Evolutionary conservation across 345 rosid species (phyloP), one percentile per base, ranked within the genome.

Genomic region (Raphanus raphanistrum): DNA sequence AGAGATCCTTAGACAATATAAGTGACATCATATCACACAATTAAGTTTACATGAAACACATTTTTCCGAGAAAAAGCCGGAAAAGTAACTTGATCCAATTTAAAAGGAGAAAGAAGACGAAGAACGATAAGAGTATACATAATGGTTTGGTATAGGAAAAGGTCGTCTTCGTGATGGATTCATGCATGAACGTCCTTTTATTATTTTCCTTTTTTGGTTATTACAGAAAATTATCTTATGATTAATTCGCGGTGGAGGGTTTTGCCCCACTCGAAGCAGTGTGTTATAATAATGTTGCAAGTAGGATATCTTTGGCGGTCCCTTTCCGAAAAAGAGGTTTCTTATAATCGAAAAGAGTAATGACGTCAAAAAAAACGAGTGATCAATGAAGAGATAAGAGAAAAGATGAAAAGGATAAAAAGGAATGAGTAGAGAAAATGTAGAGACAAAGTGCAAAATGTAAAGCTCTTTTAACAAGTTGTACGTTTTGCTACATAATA

Each of bases 221-320:
- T 58, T 67, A 26, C 60, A 45, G 68, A 71, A 71, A 4, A 71
- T 7, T 33, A 43, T 1, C 31, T 2, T 58, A 16, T 21, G 63
- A 63, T 45, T 41, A 36, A 36, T 66, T 78, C 1, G 73, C 45
- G 77, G 73, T 72, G 68, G 77, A 59, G 69, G 7, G 77, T 59
- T 59, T 73, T 73, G 78, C 68, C 82, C 82, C 82, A 79, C 70
- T 73, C 48, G 77, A 79, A 72, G 82, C 82, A 73, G 62, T 78
- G 45, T 72, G 69, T 62, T 61, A 73, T 52, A 73, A 79, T 78
- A 78, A 72, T 79, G 70, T 27, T 27, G 57, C 78, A 73, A 50
- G 70, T 73, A 68, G 74, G 38, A 70, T 55, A 50, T 66, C 58
- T 73, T 79, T 73, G 68, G 66, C 55, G 41, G 78, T 79, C 82